Conservation (phyloP, 352 stramenopile genomes). For the Pythium dissimile region DNA sequence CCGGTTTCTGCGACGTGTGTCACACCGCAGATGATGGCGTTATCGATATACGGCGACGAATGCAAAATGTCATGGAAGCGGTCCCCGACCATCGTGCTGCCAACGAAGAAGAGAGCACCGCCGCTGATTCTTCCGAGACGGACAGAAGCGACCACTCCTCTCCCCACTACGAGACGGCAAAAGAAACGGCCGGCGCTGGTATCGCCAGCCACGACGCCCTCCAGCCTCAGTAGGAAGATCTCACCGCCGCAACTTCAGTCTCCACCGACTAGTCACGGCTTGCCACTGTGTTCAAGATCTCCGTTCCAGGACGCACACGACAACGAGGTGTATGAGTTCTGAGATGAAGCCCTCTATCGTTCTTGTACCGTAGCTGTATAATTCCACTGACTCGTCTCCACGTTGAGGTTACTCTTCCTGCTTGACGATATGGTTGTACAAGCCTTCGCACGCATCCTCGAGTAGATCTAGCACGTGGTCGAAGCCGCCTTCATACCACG, state of each 20-base stretch:
- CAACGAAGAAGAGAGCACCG: background rate
- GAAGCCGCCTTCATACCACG: slow-evolving; percentile 89
- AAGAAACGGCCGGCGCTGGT: background rate
- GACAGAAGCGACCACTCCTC: no score
- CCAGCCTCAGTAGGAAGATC: background rate
- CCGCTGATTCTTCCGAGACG: no score
- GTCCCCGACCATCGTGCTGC: background rate
- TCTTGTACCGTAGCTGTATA: no score
- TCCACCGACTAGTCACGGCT: background rate
- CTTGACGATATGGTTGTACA: slow-evolving; percentile 55
- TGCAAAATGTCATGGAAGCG: background rate
- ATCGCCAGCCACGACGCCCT: background rate
- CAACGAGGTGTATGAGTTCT: slow-evolving; percentile 12
- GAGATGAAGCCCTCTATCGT: no score
- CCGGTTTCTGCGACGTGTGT: no score
- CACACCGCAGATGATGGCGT: no score
- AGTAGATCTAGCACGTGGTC: slow-evolving; percentile 88
- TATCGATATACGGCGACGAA: background rate
- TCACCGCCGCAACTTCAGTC: no score
- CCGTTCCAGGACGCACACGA: background rate
- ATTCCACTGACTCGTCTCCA: no score
- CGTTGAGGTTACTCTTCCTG: slow-evolving; percentile 12
- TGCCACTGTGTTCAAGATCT: background rate
- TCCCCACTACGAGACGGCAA: no score
- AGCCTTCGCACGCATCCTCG: slow-evolving; percentile 80